Conservation (phyloP, 805 yeast genomes). For the Suhomyces sp. region DNA sequence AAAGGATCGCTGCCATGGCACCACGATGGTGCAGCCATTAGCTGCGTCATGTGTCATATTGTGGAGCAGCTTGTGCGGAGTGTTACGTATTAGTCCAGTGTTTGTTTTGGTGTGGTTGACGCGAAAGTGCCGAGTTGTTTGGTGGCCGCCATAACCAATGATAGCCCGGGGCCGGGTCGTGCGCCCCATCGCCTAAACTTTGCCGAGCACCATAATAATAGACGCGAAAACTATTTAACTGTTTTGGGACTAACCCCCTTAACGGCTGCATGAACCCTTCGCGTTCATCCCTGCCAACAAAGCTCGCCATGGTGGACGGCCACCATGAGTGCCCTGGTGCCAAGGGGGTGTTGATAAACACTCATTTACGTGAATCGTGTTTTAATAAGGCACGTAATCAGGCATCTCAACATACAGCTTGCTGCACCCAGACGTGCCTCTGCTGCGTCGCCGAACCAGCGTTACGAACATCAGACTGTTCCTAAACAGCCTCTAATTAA, state of each 20-base stretch:
- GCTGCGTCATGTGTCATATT: not conserved
- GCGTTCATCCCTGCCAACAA: not conserved
- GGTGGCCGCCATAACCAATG: not conserved
- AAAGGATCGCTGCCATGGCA: not conserved
- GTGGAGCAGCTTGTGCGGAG: not conserved
- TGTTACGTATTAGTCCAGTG: not conserved
- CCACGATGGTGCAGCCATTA: too few species aligned
- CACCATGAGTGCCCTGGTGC: not conserved
- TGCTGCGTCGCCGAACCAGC: not conserved
- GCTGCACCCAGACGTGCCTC: not conserved
- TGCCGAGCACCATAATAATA: not conserved
- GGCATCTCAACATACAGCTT: not conserved
- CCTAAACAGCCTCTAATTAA: not conserved
- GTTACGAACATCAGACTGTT: not conserved
- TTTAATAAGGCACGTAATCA: not conserved
- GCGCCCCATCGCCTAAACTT: not conserved
- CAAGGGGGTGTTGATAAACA: not conserved
- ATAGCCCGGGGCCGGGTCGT: not conserved
- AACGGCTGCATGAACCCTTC: conserved; percentile 1
- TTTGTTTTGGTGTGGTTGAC: not conserved
- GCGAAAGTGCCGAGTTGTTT: not conserved
- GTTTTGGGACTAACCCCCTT: not conserved
- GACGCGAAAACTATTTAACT: conserved; percentile 2
- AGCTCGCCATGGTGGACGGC: not conserved
- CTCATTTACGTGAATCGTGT: not conserved